phyloP scores from a whole-genome alignment of 2,329 filamentous ascomycete genomes.

The Incumbomyces delicatus region DNA sequence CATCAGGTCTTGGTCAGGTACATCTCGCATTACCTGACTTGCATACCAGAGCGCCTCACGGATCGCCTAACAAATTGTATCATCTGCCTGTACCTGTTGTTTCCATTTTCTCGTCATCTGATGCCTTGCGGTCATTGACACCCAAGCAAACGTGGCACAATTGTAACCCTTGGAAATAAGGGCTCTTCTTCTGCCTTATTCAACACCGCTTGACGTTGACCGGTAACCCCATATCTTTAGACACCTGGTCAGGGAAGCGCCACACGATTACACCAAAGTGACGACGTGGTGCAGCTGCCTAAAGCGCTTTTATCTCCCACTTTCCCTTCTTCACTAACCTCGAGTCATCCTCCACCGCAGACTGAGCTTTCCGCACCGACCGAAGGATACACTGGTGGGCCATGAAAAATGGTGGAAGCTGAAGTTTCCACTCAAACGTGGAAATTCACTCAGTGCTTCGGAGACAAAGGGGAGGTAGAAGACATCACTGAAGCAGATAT shows the following conservation, averaged over 20 bases:
- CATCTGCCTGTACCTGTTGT: slow-evolving; percentile 1
- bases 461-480: slow-evolving; percentile 98
- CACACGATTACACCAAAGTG: too few species aligned
- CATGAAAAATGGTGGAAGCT: slow-evolving; percentile 83
- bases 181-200: background rate
- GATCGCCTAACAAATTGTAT: background rate
- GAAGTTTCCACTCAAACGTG: slow-evolving; percentile 91
- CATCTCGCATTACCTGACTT: background rate
- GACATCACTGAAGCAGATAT: slow-evolving; percentile 78
- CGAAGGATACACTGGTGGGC: slow-evolving; percentile 23
- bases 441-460: slow-evolving; percentile 99
- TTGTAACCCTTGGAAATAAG: background rate
- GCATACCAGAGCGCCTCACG: background rate
- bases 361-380: background rate
- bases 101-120: background rate
- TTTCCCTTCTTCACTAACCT: background rate
- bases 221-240: too few species aligned
- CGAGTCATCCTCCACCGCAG: background rate
- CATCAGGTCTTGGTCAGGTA: background rate
- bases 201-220: too few species aligned
- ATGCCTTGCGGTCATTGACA: background rate
- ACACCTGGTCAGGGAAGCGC: too few species aligned
- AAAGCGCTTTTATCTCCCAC: background rate
- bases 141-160: slow-evolving; percentile 8
- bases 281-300: background rate